Base-by-base conservation (phyloP, 2,329 filamentous ascomycete genomes). In the Xylariaceae sp. region DNA sequence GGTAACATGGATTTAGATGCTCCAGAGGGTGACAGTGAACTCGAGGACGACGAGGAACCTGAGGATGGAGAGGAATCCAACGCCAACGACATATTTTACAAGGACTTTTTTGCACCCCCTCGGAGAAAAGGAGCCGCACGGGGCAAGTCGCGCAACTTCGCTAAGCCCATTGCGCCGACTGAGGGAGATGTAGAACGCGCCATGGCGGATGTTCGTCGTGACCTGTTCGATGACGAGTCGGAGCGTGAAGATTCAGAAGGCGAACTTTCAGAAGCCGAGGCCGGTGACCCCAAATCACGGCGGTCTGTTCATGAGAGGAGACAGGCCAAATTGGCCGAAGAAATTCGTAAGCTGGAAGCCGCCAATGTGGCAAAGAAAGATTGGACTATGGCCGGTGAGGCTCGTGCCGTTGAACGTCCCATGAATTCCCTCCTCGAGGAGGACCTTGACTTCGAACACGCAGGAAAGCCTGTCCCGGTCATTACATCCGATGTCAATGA, bases 391-490 rank as follows among this genome's bases (percentile, higher is more conserved):
- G 83, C 88, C 8, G 94, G 94, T 70, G 94, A 99, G 79, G 92
- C 92, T 3, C 82, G 86, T 53, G 93, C 90, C 1, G 80, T 81
- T 0, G 90, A 94, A 66, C 84, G 94, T 42, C 94, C 94, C 0
- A 73, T 91, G 56, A 97, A 99, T 77, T 97, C 93, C 0, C 82
- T 99, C 2, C 84, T 99, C 1, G 92, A 97, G 71, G 86, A 97
- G 76, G 92, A 97, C 69, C 82, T 99, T 30, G 93, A 97, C 66
- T 99, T 97, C 71, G 94, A 99, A 76, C 87, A 95, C 68, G 86
- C 90, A 18, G 94, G 94, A 70, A 99, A 97, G 74, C 93, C 94
- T 0, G 88, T 97, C 0, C 91, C 93, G 1, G 89, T 97, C 62
- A 92, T 97, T 72, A 97, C 94, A 0, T 88, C 90, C 48, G 92